Percentiles rank a stretch among this genome's conserved stretches.
Conservation (phyloP, 1,139 yeast genomes). For the Geotrichum citri-aurantii region DNA sequence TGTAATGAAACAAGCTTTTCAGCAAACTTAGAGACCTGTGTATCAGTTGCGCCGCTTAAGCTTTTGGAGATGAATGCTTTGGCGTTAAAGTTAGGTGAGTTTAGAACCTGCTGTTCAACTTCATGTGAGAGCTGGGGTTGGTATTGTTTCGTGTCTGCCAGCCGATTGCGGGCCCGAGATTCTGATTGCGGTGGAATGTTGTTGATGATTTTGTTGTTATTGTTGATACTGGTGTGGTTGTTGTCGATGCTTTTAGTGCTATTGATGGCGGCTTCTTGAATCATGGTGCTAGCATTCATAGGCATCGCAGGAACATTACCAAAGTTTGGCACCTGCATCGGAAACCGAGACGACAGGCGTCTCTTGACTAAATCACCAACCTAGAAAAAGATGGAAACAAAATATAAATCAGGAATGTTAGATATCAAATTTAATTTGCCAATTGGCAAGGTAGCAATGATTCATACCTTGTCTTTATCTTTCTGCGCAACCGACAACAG, state of each 20-base stretch:
- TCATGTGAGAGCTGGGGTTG: neutral
- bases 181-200: conserved; percentile 4
- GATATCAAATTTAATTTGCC: neutral
- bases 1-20: conserved; percentile 52
- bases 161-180: neutral
- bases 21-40: conserved; percentile 67
- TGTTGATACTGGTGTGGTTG: neutral
- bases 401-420: too few relatives aligned
- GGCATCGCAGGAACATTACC: conserved; percentile 28
- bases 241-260: neutral
- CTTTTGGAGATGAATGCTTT: conserved; percentile 49
- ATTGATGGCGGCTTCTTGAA: conserved; percentile 22
- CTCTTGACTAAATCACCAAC: conserved; percentile 19
- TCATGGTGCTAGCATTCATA: conserved; percentile 26
- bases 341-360: conserved; percentile 18
- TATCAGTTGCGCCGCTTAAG: conserved; percentile 61
- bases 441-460: conserved; percentile 14
- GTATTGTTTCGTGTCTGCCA: neutral
- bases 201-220: neutral
- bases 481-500: conserved; percentile 18
- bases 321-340: conserved; percentile 17
- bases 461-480: conserved; percentile 19
- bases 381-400: neutral
- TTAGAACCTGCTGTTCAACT: conserved; percentile 14
- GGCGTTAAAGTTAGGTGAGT: conserved; percentile 37